A percentile compares a stretch with the other conserved stretches of the same genome.
phyloP scores from a whole-genome alignment of 305 asterid genomes.

The Fraxinus greggii region DNA sequence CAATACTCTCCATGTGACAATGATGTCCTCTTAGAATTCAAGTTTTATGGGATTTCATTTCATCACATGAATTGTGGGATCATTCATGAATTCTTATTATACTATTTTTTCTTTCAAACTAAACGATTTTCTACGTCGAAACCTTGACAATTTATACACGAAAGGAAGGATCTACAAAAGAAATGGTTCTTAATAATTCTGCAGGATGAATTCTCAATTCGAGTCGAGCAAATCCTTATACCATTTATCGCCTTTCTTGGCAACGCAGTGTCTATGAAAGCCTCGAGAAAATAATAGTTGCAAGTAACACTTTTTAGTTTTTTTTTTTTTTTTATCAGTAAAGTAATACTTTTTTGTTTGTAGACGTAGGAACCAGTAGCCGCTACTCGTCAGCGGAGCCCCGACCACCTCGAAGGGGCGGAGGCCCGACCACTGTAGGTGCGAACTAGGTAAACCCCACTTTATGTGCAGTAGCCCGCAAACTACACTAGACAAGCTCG shows the following conservation, averaged over 20 bases:
- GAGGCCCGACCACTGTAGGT: too few species aligned
- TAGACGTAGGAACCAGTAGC: too few species aligned
- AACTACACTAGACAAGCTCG: too few species aligned
- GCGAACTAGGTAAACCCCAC: too few species aligned
- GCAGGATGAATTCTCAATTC: background rate
- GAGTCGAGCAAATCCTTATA: background rate
- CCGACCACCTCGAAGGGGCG: too few species aligned
- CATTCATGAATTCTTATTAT: background rate
- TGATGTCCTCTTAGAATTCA: conserved; percentile 34
- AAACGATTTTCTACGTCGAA: background rate
- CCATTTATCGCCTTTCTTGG: background rate
- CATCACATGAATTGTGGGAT: conserved; percentile 27
- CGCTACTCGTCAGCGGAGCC: too few species aligned
- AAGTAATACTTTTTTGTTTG: too few species aligned
- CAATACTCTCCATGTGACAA: conserved; percentile 38
- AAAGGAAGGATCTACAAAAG: background rate
- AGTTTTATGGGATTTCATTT: conserved; percentile 27
- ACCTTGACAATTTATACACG: background rate
- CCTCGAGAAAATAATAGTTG: background rate
- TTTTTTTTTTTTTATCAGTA: too few species aligned
- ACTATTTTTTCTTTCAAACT: background rate
- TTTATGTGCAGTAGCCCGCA: too few species aligned
- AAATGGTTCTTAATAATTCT: background rate
- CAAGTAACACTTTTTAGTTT: background rate
- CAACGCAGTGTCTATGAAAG: background rate